Conservation (phyloP, 169 alveolate genomes). For the Plasmodium berghei region DNA sequence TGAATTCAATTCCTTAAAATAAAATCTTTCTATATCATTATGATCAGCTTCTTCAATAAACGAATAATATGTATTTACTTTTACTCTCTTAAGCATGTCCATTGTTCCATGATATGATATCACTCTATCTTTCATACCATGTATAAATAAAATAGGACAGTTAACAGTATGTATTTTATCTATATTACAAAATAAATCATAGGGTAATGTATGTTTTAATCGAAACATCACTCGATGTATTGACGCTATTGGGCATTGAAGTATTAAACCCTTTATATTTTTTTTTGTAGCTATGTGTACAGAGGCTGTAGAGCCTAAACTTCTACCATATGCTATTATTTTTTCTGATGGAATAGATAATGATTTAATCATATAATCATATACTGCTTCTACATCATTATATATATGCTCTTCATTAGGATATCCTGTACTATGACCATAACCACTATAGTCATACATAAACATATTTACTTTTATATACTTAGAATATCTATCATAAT, state of each 20-base stretch:
- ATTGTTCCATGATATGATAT: conserved; percentile 86
- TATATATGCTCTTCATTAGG: conserved; percentile 89
- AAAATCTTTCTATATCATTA: conserved; percentile 81
- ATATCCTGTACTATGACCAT: conserved; percentile 88
- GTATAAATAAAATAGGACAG: conserved; percentile 90
- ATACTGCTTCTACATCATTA: conserved; percentile 91
- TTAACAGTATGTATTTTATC: conserved; percentile 86
- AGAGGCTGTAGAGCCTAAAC: conserved; percentile 93
- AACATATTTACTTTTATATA: conserved; percentile 84
- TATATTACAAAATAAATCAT: conserved; percentile 93
- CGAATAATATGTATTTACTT: conserved; percentile 79
- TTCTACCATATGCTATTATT: conserved; percentile 92
- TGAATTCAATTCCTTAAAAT: conserved; percentile 57
- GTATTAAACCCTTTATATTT: conserved; percentile 86
- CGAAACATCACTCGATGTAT: conserved; percentile 88
- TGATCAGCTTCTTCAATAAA: conserved; percentile 83
- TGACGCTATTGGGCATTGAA: conserved; percentile 92
- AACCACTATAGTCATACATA: conserved; percentile 90
- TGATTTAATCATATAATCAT: conserved; percentile 78
- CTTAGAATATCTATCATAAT: conserved; percentile 76
- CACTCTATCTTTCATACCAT: conserved; percentile 93
- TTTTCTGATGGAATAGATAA: conserved; percentile 83
- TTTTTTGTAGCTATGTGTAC: conserved; percentile 88
- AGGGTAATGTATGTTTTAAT: conserved; percentile 90
- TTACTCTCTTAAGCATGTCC: conserved; percentile 78